Evolutionary conservation across 140 eudicot genomes (phyloP).

Genomic region (Flaveria floridana): DNA sequence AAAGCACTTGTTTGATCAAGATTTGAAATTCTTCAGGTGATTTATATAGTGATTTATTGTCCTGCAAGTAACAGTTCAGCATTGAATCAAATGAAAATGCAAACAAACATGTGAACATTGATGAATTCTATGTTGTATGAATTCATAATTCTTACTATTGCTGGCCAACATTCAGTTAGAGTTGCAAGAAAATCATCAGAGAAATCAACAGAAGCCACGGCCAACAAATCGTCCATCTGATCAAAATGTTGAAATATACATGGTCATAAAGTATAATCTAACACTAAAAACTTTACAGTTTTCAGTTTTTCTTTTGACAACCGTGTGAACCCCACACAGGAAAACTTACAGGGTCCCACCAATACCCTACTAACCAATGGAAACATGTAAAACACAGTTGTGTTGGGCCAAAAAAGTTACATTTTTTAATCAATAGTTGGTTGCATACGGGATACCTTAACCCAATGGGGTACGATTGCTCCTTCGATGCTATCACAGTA

Average conservation of each 20-base stretch:
- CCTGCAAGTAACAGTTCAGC: constrained; percentile 41
- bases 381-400: neutral
- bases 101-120: neutral
- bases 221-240: constrained; percentile 69
- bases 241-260: constrained; percentile 17
- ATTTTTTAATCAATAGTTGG: neutral
- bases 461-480: constrained; percentile 87
- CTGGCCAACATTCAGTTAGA: constrained; percentile 64
- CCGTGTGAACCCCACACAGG: too few relatives aligned
- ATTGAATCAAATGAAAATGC: neutral
- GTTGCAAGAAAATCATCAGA: constrained; percentile 50
- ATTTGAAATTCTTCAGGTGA: constrained; percentile 65
- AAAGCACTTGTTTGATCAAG: constrained; percentile 77
- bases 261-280: neutral
- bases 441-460: constrained; percentile 51
- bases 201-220: constrained; percentile 67
- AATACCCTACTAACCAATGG: neutral
- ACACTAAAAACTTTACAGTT: neutral
- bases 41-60: constrained; percentile 56
- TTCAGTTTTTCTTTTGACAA: too few relatives aligned
- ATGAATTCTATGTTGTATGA: neutral
- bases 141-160: constrained; percentile 38
- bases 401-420: too few relatives aligned
- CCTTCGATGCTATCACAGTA: constrained; percentile 78
- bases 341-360: neutral